These are phyloP conservation scores for Xylaria telfairii DNA, from an alignment of 495 filamentous ascomycete species.

Conservation along the genomic window DNA sequence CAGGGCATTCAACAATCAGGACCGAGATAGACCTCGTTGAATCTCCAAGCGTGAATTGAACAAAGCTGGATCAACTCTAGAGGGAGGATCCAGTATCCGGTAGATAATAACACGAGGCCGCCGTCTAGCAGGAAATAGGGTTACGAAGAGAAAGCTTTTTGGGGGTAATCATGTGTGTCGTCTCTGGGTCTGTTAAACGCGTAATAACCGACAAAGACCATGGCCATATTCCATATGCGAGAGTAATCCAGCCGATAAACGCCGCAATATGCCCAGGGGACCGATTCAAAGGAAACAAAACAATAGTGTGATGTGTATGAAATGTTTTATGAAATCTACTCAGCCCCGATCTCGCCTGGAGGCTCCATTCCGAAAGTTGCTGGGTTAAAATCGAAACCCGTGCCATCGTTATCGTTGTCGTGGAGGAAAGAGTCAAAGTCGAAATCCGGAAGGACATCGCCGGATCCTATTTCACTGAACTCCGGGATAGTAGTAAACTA, in stretches of 20 bases:
- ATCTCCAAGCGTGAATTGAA: conserved; percentile 13
- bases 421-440: conserved; percentile 96
- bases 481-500: conserved; percentile 53
- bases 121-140: conserved; percentile 33
- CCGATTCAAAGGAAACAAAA: conserved; percentile 26
- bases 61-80: conserved; percentile 2
- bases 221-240: conserved; percentile 43
- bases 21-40: neutral
- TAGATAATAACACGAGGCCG: conserved; percentile 25
- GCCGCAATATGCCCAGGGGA: conserved; percentile 39
- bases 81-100: neutral
- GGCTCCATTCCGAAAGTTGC: conserved; percentile 51
- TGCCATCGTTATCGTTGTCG: conserved; percentile 48
- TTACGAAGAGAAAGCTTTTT: conserved; percentile 31
- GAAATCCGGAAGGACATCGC: conserved; percentile 80
- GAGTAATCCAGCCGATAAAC: conserved; percentile 39
- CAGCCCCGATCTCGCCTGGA: conserved; percentile 54
- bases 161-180: conserved; percentile 36
- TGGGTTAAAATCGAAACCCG: conserved; percentile 52
- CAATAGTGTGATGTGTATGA: conserved; percentile 19
- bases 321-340: conserved; percentile 51
- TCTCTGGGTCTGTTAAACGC: conserved; percentile 35
- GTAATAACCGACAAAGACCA: conserved; percentile 35
- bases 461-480: conserved; percentile 68
- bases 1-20: conserved; percentile 11